These are phyloP conservation scores for Starmerella riodocensis DNA, from an alignment of 805 yeast species.

Conservation along the genomic window DNA sequence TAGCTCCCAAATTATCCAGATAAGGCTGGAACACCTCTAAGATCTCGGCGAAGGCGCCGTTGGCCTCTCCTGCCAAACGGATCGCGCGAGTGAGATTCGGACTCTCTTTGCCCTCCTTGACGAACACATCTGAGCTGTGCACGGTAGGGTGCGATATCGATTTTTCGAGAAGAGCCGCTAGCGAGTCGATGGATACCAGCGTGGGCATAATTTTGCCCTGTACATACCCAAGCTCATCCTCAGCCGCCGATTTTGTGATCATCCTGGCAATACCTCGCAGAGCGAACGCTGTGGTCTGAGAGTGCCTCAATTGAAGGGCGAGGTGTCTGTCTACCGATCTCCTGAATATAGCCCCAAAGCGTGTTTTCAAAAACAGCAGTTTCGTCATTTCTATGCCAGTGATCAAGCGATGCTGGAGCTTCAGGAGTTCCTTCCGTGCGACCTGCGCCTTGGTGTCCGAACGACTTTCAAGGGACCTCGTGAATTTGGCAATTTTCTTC, in stretches of 20 bases:
- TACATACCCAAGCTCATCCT: slow-evolving; percentile 31
- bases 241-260: slow-evolving; percentile 26
- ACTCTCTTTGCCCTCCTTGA: slow-evolving; percentile 4
- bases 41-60: slow-evolving; percentile 22
- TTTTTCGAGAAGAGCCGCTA: slow-evolving; percentile 16
- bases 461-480: slow-evolving; percentile 1
- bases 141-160: slow-evolving; percentile 25
- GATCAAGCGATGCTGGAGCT: too few species aligned
- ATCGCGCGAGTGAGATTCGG: slow-evolving; percentile 18
- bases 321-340: slow-evolving; percentile 25
- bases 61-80: slow-evolving; percentile 14
- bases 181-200: slow-evolving; percentile 14
- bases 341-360: slow-evolving; percentile 27
- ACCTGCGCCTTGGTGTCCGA: slow-evolving; percentile 4
- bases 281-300: slow-evolving; percentile 23
- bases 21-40: slow-evolving; percentile 23
- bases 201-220: slow-evolving; percentile 30
- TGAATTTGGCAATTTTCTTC: slow-evolving; percentile 7
- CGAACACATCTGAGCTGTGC: slow-evolving; percentile 26
- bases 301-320: slow-evolving; percentile 21
- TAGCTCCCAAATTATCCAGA: slow-evolving; percentile 22
- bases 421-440: background rate
- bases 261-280: slow-evolving; percentile 25
- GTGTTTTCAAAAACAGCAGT: slow-evolving; percentile 21
- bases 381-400: background rate